Evolutionary conservation across 2,329 filamentous ascomycete species (phyloP).

Genomic region (Penicillium aurantiogriseum): DNA sequence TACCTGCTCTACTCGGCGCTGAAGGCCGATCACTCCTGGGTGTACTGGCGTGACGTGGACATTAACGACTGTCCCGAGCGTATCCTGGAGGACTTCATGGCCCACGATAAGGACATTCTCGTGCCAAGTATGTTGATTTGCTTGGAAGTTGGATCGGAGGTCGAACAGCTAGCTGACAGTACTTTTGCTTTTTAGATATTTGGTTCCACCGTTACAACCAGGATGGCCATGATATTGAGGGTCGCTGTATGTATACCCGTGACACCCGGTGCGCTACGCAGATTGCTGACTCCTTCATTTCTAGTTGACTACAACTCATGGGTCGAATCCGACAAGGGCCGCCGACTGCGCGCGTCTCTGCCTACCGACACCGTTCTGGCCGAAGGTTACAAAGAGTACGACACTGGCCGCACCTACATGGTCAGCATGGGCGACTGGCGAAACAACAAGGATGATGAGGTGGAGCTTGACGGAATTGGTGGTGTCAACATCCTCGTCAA

Average conservation of each 20-base stretch:
- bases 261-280: neutral
- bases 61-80: slow-evolving; percentile 84
- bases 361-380: slow-evolving; percentile 80
- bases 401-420: slow-evolving; percentile 88
- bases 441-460: slow-evolving; percentile 85
- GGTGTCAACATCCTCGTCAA: slow-evolving; percentile 98
- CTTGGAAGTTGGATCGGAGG: neutral
- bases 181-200: slow-evolving; percentile 61
- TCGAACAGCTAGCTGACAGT: slow-evolving; percentile 14
- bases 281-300: slow-evolving; percentile 21
- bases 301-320: slow-evolving; percentile 98
- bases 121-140: slow-evolving; percentile 77
- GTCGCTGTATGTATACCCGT: slow-evolving; percentile 67
- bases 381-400: slow-evolving; percentile 92
- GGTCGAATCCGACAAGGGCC: slow-evolving; percentile 86
- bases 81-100: slow-evolving; percentile 93
- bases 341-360: slow-evolving; percentile 69
- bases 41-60: slow-evolving; percentile 97
- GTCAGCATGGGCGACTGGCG: slow-evolving; percentile 88
- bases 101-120: slow-evolving; percentile 86
- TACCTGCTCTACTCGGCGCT: slow-evolving; percentile 81
- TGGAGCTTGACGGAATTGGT: slow-evolving; percentile 91
- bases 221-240: slow-evolving; percentile 82
- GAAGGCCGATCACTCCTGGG: slow-evolving; percentile 95
- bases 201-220: slow-evolving; percentile 87